phyloP scores from a whole-genome alignment of 176 grass and related monocot genomes.

The Phoenix dactylifera region DNA sequence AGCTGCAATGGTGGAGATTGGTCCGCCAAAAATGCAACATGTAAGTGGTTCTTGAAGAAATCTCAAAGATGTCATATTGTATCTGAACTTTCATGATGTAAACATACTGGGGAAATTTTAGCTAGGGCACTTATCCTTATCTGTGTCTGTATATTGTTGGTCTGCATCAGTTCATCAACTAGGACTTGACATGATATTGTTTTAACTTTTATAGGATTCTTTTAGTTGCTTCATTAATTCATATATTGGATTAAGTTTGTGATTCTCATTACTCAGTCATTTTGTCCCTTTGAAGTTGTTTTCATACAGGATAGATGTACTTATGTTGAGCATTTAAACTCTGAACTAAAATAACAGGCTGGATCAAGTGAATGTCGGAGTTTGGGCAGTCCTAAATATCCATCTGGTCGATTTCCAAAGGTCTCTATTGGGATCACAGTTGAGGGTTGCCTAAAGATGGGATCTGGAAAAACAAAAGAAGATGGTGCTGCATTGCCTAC shows the following conservation, averaged over 20 bases:
- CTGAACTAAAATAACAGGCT: constrained; percentile 23
- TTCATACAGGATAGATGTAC: background rate
- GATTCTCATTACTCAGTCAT: background rate
- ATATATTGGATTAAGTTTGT: too few relatives aligned
- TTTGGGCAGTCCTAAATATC: constrained; percentile 51
- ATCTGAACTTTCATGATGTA: constrained; percentile 13
- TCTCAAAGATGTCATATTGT: constrained; percentile 9
- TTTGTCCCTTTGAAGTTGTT: background rate
- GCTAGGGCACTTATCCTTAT: too few relatives aligned
- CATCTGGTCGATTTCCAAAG: constrained; percentile 60
- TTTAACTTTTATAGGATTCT: too few relatives aligned
- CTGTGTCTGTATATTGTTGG: too few relatives aligned
- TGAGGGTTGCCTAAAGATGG: constrained; percentile 24
- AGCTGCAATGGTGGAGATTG: constrained; percentile 44
- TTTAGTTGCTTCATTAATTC: too few relatives aligned
- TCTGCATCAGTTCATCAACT: too few relatives aligned
- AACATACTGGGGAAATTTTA: constrained; percentile 6
- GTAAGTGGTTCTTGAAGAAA: constrained; percentile 36
- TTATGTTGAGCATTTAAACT: background rate
- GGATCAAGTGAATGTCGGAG: constrained; percentile 42
- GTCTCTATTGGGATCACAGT: constrained; percentile 69
- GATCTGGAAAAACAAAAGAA: constrained; percentile 20
- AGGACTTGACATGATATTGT: too few relatives aligned
- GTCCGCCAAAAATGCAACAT: constrained; percentile 29
- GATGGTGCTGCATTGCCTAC: constrained; percentile 18